Conservation (phyloP, 179 eudicot species). For the Beta corolliflora region DNA sequence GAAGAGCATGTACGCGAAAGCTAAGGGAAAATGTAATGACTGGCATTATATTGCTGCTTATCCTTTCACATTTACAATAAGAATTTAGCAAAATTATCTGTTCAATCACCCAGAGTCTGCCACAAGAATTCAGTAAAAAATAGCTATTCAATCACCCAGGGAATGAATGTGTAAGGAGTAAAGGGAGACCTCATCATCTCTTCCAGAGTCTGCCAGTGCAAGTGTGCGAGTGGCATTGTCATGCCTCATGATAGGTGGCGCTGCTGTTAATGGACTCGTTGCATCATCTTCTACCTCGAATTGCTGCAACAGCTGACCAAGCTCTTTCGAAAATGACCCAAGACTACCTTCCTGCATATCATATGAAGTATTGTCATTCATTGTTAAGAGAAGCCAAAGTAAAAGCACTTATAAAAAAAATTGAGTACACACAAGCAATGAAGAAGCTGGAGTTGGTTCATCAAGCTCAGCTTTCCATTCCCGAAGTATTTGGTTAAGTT, state of each 20-base stretch:
- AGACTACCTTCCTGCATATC: slow-evolving; percentile 70
- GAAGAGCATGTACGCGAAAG: no score
- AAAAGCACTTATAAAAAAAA: not conserved
- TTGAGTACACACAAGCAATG: slow-evolving; percentile 47
- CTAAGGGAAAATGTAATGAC: no score
- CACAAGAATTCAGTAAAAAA: no score
- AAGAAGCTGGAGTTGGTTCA: slow-evolving; percentile 87
- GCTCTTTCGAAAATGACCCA: slow-evolving; percentile 68
- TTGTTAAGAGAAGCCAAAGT: not conserved
- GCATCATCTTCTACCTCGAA: slow-evolving; percentile 93
- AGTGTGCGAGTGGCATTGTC: slow-evolving; percentile 46
- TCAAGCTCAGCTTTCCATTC: slow-evolving; percentile 92
- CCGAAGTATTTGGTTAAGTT: slow-evolving; percentile 75
- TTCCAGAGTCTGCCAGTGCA: slow-evolving; percentile 32
- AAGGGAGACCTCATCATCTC: slow-evolving; percentile 47
- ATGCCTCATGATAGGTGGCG: slow-evolving; percentile 39
- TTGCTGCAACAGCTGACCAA: slow-evolving; percentile 57
- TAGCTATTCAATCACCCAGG: not conserved
- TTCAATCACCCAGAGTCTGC: not conserved
- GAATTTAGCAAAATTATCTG: no score
- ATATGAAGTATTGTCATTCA: slow-evolving; percentile 10
- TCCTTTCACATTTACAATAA: no score
- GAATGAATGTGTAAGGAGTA: not conserved
- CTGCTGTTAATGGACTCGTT: slow-evolving; percentile 66
- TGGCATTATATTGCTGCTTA: no score